These are phyloP conservation scores for Xylariaceae sp. DNA, from an alignment of 2,329 filamentous ascomycete genomes.

Conservation along the genomic window DNA sequence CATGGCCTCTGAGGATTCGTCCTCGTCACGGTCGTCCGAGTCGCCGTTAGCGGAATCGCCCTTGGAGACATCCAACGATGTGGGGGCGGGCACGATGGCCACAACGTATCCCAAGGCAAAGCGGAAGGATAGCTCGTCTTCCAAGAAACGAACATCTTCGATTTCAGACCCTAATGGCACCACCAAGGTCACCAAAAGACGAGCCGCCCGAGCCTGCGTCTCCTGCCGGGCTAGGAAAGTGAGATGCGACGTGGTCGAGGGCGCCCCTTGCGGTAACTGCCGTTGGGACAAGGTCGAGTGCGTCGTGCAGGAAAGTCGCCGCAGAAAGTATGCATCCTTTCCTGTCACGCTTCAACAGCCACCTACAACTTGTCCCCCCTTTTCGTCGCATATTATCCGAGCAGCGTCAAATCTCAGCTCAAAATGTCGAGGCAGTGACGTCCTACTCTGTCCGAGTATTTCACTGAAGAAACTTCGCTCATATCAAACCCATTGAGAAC, in stretches of 20 bases:
- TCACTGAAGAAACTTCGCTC: no score
- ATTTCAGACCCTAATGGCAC: slow-evolving; percentile 25
- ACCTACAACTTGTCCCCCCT: no score
- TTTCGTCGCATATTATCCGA: background rate
- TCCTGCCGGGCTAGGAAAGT: slow-evolving; percentile 79
- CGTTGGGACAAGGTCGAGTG: slow-evolving; percentile 73
- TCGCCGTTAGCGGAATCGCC: no score
- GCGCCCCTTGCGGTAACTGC: slow-evolving; percentile 82
- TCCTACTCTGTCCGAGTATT: no score
- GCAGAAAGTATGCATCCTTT: slow-evolving; percentile 64
- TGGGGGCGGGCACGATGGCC: slow-evolving; percentile 10
- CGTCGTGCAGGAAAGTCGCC: slow-evolving; percentile 70
- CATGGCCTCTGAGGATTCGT: slow-evolving; percentile 18
- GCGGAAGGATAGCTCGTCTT: slow-evolving; percentile 12
- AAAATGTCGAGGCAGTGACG: no score
- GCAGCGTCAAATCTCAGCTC: no score
- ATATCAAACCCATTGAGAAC: background rate
- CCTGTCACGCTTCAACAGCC: no score
- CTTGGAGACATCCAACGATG: no score
- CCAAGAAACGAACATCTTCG: slow-evolving; percentile 26
- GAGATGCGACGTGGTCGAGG: slow-evolving; percentile 86
- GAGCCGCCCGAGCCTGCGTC: slow-evolving; percentile 86
- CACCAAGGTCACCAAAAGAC: slow-evolving; percentile 59
- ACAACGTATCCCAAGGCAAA: slow-evolving; percentile 6
- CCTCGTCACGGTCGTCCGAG: slow-evolving; percentile 19